A percentile compares a stretch with the other conserved stretches of the same genome.
phyloP scores from a whole-genome alignment of 2,329 filamentous ascomycete species.

The Colletotrichum echinochloae region DNA sequence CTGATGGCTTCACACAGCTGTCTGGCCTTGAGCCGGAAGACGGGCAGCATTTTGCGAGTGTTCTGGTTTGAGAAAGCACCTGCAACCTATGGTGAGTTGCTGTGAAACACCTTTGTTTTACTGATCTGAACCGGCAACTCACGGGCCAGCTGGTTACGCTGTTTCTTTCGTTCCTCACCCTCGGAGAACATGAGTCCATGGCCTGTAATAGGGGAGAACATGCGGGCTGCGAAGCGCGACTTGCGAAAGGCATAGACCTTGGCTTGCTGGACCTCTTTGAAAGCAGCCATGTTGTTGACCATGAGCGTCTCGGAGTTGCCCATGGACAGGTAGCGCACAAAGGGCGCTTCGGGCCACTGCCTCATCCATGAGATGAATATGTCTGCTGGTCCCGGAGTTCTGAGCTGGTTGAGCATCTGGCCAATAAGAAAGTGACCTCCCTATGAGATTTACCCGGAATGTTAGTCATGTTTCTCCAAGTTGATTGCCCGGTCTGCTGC shows the following conservation, averaged over 20 bases:
- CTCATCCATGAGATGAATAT: slow-evolving; percentile 49
- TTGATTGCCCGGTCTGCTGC: background rate
- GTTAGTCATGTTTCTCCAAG: background rate
- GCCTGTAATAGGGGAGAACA: slow-evolving; percentile 52
- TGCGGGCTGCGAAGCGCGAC: slow-evolving; percentile 48
- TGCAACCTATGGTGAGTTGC: background rate
- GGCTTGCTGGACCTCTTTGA: slow-evolving; percentile 54
- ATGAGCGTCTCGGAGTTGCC: slow-evolving; percentile 53
- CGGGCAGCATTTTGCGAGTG: slow-evolving; percentile 52
- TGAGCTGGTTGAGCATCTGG: slow-evolving; percentile 51
- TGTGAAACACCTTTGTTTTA: too few species aligned
- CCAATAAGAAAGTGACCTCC: slow-evolving; percentile 55
- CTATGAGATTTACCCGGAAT: slow-evolving; percentile 42
- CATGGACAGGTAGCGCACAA: slow-evolving; percentile 54
- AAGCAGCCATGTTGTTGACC: slow-evolving; percentile 51
- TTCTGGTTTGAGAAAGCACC: slow-evolving; percentile 52
- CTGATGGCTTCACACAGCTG: slow-evolving; percentile 48
- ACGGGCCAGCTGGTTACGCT: slow-evolving; percentile 50
- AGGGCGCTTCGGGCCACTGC: slow-evolving; percentile 49
- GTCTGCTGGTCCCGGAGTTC: slow-evolving; percentile 45
- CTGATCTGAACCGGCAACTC: background rate
- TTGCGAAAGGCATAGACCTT: slow-evolving; percentile 55
- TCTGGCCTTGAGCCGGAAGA: slow-evolving; percentile 51
- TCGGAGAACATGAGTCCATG: slow-evolving; percentile 53
- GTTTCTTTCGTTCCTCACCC: slow-evolving; percentile 49